A percentile compares a stretch with the other conserved stretches of the same genome.
phyloP scores from a whole-genome alignment of 352 stramenopile genomes.

The Thraustochytrium striatum region DNA sequence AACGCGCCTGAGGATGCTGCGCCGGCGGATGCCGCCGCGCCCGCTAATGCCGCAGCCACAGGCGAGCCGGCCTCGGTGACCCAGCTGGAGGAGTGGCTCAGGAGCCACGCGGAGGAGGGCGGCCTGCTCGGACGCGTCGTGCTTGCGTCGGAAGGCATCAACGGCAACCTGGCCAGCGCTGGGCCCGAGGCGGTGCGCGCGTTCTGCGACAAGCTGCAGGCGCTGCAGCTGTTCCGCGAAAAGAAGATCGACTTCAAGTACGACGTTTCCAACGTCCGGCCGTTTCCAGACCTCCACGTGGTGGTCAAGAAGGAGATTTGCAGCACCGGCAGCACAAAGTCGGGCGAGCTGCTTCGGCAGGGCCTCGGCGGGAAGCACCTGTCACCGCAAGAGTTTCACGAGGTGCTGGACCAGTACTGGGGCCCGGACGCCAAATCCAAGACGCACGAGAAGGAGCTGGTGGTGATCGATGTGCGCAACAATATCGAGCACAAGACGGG shows the following conservation, averaged over 20 bases:
- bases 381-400: conserved; percentile 43
- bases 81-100: neutral
- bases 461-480: conserved; percentile 47
- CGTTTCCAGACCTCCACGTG: conserved; percentile 34
- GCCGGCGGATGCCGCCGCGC: too few relatives aligned
- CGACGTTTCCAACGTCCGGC: conserved; percentile 7
- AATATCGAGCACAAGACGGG: conserved; percentile 34
- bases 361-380: conserved; percentile 36
- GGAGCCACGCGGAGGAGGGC: neutral
- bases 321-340: conserved; percentile 10
- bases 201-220: conserved; percentile 28
- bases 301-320: conserved; percentile 39
- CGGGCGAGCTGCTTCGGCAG: conserved; percentile 2
- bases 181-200: conserved; percentile 13
- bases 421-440: neutral
- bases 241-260: conserved; percentile 46
- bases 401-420: conserved; percentile 39
- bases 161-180: conserved; percentile 42
- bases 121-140: conserved; percentile 14
- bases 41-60: neutral
- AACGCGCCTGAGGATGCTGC: too few relatives aligned
- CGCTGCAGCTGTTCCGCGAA: conserved; percentile 7
- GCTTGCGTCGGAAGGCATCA: conserved; percentile 37
- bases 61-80: neutral
- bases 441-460: conserved; percentile 13